Conservation (phyloP, 768 basidiomycete species). For the Lactarius sanguifluus region DNA sequence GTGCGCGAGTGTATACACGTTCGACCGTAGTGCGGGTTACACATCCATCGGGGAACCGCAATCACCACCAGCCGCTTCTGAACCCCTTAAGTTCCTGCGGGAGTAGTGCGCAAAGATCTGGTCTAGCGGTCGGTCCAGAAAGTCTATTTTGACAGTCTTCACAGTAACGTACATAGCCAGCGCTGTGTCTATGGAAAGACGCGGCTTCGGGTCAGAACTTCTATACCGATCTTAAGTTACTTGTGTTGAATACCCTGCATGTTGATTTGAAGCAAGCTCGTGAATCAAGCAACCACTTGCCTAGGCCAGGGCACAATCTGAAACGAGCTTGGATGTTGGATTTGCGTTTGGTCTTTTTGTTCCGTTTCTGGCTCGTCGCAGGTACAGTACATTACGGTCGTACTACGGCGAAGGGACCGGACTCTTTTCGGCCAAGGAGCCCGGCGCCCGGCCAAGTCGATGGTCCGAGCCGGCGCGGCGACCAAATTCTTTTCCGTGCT, state of each 20-base stretch:
- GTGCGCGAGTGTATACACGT: neutral
- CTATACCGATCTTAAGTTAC: neutral
- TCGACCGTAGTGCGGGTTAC: neutral
- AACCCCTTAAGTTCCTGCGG: neutral
- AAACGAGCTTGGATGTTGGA: neutral
- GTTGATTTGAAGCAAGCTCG: neutral
- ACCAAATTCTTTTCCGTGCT: neutral
- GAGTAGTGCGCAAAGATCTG: neutral
- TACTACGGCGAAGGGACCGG: no score
- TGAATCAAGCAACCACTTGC: neutral
- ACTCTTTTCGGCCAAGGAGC: no score
- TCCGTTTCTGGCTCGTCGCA: neutral
- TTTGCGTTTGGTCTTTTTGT: neutral
- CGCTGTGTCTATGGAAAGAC: neutral
- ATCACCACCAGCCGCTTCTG: neutral
- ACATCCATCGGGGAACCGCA: neutral
- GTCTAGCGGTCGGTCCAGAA: neutral
- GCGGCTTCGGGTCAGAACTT: neutral
- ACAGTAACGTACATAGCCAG: neutral
- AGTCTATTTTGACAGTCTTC: neutral
- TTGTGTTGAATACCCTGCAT: neutral
- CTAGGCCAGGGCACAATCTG: neutral
- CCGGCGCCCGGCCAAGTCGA: no score
- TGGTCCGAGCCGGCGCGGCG: no score
- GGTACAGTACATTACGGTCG: no score